These are phyloP conservation scores for Beauveria rudraprayagi DNA, from an alignment of 2,329 filamentous ascomycete genomes.

Conservation along the genomic window DNA sequence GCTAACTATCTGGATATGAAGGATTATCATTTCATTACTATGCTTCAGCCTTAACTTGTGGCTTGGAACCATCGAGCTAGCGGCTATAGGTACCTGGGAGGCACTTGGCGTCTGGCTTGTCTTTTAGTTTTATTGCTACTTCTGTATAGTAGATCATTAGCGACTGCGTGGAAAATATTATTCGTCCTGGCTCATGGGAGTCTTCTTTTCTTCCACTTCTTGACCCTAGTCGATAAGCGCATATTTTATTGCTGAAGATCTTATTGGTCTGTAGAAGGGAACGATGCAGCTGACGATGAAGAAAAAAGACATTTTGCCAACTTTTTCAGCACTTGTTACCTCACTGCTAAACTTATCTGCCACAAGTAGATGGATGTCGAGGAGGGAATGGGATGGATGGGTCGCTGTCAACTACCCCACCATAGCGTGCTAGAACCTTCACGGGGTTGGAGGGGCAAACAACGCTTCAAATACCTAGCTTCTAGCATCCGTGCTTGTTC, in stretches of 20 bases:
- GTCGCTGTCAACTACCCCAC: slow-evolving; percentile 1
- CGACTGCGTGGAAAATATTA: slow-evolving; percentile 9
- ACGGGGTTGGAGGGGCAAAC: slow-evolving; percentile 9
- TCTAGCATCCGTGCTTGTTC: neutral
- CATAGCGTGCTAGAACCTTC: slow-evolving; percentile 15
- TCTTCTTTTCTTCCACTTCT: neutral
- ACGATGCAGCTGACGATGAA: neutral
- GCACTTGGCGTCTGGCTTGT: slow-evolving; percentile 1
- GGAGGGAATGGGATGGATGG: neutral
- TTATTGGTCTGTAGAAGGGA: neutral
- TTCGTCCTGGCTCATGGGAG: slow-evolving; percentile 4
- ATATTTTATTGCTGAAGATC: too few relatives aligned
- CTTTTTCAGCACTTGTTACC: too few relatives aligned
- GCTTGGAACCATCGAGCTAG: neutral
- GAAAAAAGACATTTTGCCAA: too few relatives aligned
- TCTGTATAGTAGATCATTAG: slow-evolving; percentile 11
- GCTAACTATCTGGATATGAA: neutral
- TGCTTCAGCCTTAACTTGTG: neutral
- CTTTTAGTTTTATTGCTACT: neutral
- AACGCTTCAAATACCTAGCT: neutral
- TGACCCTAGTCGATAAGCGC: neutral
- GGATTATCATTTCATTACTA: neutral
- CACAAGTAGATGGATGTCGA: neutral
- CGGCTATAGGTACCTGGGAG: neutral
- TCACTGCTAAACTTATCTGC: too few relatives aligned